Percentiles rank a stretch among this genome's conserved stretches.
Conservation (phyloP, 805 yeast genomes). For the Yamadazyma paraphyllophila region DNA sequence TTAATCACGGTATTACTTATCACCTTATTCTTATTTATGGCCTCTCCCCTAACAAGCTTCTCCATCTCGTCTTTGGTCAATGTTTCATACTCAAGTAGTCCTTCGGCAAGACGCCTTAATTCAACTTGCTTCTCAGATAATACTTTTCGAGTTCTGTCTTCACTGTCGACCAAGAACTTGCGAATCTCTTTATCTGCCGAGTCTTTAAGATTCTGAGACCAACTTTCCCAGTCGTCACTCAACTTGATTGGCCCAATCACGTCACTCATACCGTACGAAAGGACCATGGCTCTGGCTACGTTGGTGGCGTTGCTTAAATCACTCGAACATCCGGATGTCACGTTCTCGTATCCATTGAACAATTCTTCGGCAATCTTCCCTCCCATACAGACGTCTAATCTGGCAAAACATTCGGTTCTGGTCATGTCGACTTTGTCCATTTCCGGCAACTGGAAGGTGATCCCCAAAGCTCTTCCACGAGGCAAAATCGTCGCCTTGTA, state of each 20-base stretch:
- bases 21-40: slow-evolving; percentile 63
- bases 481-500: slow-evolving; percentile 97
- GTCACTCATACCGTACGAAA: slow-evolving; percentile 94
- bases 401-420: slow-evolving; percentile 81
- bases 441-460: slow-evolving; percentile 96
- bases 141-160: slow-evolving; percentile 71
- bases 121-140: slow-evolving; percentile 63
- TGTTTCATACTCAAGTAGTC: slow-evolving; percentile 92
- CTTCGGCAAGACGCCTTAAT: slow-evolving; percentile 85
- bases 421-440: slow-evolving; percentile 97
- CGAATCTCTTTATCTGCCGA: slow-evolving; percentile 93
- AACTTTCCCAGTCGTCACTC: slow-evolving; percentile 88
- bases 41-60: slow-evolving; percentile 77
- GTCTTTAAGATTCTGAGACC: slow-evolving; percentile 88
- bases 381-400: slow-evolving; percentile 98
- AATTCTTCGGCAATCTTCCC: slow-evolving; percentile 97
- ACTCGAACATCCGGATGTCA: slow-evolving; percentile 92
- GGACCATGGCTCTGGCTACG: slow-evolving; percentile 95
- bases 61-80: slow-evolving; percentile 89
- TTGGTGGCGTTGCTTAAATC: slow-evolving; percentile 88
- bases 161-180: slow-evolving; percentile 68
- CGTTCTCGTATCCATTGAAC: slow-evolving; percentile 86
- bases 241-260: slow-evolving; percentile 88
- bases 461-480: slow-evolving; percentile 94
- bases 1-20: slow-evolving; percentile 68